Evolutionary conservation across 176 grass and related monocot species (phyloP), one percentile per base, ranked within the genome.

Genomic region (Lolium multiflorum): DNA sequence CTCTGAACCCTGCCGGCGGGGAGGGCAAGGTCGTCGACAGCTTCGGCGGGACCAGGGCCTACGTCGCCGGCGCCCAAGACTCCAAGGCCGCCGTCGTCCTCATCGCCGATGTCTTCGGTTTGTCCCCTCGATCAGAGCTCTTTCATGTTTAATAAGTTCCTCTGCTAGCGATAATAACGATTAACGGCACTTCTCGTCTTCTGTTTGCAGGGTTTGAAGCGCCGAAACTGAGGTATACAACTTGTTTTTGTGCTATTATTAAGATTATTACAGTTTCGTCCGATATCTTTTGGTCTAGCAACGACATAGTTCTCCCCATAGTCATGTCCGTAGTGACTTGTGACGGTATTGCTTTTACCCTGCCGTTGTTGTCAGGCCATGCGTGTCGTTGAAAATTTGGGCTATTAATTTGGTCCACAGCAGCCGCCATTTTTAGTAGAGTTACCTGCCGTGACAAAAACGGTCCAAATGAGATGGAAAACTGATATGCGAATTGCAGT

Each of bases 41-140:
- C 71, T 89, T 94, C 74, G 92, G 90, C 28, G 88, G 92, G 28
- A 71, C 92, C 80, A 92, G 71, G 90, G 79, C 95, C 22, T 97
- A 97, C 87, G 28, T 90, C 46, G 44, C 83, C 73, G 90, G 92
- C 38, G 80, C 89, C 47, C 39, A 60, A 1, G 77, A 83, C 2
- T 64, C 86, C 39, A 94, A 92, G 74, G 65, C 76, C 35, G 90
- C 86, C 64, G 67, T 97, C 77, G n/a, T 97, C 59, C 95, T 97
- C 78, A 20, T 92, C 86, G 87, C 95, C 77, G 92, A 97, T 65
- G n/a, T 94, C 80, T 97, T 11, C 46, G 94, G 90, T 97, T 39
- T 20, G n/a, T 15, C 22, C 20, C 17, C 22, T 63, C 43, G 2
- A 15, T 4, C 37, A n/a, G 4, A 55, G 11, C 25, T 16, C 56